Base-by-base conservation (phyloP, 345 rosid genomes). In the Fremontodendron californicum region DNA sequence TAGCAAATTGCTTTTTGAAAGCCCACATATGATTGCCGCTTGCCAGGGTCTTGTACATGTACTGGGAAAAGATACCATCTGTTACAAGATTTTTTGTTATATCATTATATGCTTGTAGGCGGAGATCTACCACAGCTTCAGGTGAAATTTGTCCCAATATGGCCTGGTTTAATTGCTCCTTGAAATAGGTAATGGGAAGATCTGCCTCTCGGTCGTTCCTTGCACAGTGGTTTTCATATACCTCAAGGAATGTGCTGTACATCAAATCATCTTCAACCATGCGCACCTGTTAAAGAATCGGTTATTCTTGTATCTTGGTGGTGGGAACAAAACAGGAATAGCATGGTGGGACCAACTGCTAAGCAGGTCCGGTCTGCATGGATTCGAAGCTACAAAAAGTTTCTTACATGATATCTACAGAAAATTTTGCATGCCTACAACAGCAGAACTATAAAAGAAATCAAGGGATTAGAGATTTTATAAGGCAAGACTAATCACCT, bases 181-280 rank as follows among this genome's bases (percentile, higher is more conserved):
- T 96, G 82, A 96, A 96, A 80, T 78, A 88, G 80, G 90, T 90
- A 75, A 96, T 91, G 1, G 98, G 98, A 31, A 82, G 90, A 88
- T 96, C 99, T 10, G 97, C 95, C 80, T 94, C 98, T 70, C 92
- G 85, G 84, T 96, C 93, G 74, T 92, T 88, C 80, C 99, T 87
- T 71, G 98, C 94, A 80, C 98, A 96, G 72, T 96, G 91, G 84
- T 94, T 96, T 86, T 96, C 99, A 75, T 94, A 96, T 52, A 96
- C 97, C 90, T 94, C 99, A 23, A 96, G 97, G 86, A 96, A 91
- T 58, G 99, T 93, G 84, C 87, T 94, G 88, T 89, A 96, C 97
- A 92, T 94, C 75, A 94, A 81, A 86, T 96, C 97, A 75, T 96
- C 99, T 87, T 96, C 99, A 48, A 96, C 99, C 99, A 96, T 91